Base-by-base conservation (phyloP, 495 filamentous ascomycete genomes). In the Viridothelium virens region DNA sequence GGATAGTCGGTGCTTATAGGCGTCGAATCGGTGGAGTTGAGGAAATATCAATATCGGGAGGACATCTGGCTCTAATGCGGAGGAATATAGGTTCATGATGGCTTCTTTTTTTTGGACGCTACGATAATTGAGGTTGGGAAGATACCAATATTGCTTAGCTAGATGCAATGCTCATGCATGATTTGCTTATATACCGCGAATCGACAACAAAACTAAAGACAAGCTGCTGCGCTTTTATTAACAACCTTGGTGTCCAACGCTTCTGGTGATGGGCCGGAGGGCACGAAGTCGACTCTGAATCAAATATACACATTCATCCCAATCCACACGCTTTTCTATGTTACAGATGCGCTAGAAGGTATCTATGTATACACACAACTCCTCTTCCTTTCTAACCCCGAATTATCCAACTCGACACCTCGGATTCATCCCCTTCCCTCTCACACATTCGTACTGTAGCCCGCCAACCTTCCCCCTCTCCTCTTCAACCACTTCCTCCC, bases 401-500 rank as follows among this genome's bases (percentile, higher is more conserved):
- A 9, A 53, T n/a, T n/a, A 14, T 14, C 18, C 48, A 9, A 56
- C 63, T 14, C 61, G 4, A 39, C 61, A 6, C 61, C 7, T 10
- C 41, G 3, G 4, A 34, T n/a, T 18, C 53, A 59, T 63, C 25
- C 10, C 25, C 25, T 25, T 14, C 7, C 1, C 34, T 48, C 69
- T 72, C 56, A 75, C 71, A 82, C 80, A 77, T 70, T 80, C 47
- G 74, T 66, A 74, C 79, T 81, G 73, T 82, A 84, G 18, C 79
- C 78, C 16, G 69, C 72, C 72, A 74, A 68, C 56, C 71, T 59
- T 47, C 66, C 64, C 69, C 70, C 62, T 70, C 69, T 68, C 65
- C 78, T 65, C 47, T 70, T 74, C 68, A 79, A 71, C 72, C 79
- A 93, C 80, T 98, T 98, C 75, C 94, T 83, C 14, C 77, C 85